Evolutionary conservation across 2,329 filamentous ascomycete genomes (phyloP).

Genomic region (Sphaerulina populicola): DNA sequence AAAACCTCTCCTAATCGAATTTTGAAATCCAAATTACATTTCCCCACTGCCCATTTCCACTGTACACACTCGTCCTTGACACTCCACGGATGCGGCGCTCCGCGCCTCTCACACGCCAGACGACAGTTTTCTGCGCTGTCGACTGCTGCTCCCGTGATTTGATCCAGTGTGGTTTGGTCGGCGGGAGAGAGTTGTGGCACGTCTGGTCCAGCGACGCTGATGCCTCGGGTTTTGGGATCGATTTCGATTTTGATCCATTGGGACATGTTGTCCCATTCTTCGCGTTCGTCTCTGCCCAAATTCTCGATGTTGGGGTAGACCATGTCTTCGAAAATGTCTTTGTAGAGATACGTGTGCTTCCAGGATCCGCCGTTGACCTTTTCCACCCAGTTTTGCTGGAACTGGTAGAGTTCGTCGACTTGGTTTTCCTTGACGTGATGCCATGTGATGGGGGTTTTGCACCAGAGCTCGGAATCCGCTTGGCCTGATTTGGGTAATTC

Average conservation of each 20-base stretch:
- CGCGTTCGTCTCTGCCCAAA: not conserved
- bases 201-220: not conserved
- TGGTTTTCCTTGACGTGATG: constrained; percentile 20
- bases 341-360: constrained; percentile 12
- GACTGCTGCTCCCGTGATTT: not conserved
- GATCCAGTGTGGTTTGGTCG: constrained; percentile 2
- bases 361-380: not conserved
- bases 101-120: constrained; percentile 2
- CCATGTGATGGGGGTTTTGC: constrained; percentile 23
- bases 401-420: constrained; percentile 18
- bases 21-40: constrained; percentile 3
- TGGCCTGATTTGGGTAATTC: constrained; percentile 7
- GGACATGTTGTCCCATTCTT: constrained; percentile 15
- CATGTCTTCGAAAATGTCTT: constrained; percentile 8
- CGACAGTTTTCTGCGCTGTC: not conserved
- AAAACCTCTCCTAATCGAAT: constrained; percentile 4
- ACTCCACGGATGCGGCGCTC: not conserved
- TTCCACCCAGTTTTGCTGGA: constrained; percentile 12
- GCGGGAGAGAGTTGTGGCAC: not conserved
- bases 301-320: constrained; percentile 4
- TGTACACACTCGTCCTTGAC: constrained; percentile 7
- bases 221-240: not conserved
- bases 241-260: constrained; percentile 8
- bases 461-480: constrained; percentile 20
- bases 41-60: constrained; percentile 10